These are phyloP conservation scores for Isatis tinctoria DNA, from an alignment of 345 rosid genomes.

Conservation along the genomic window DNA sequence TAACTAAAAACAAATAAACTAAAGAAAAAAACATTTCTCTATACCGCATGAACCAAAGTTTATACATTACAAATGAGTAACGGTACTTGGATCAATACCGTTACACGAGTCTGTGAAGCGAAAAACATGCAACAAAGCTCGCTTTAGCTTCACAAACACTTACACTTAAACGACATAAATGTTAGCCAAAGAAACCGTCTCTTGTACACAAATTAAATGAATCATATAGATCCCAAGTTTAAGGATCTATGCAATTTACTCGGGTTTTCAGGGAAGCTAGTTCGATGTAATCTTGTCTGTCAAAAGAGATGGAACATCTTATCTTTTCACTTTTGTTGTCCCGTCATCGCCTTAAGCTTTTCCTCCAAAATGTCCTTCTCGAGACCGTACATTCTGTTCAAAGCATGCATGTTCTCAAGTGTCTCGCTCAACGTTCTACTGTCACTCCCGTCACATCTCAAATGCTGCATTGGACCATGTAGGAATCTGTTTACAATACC, in stretches of 20 bases:
- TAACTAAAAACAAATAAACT: neutral
- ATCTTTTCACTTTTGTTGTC: constrained; percentile 47
- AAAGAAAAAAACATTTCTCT: constrained; percentile 5
- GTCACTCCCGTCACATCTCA: constrained; percentile 88
- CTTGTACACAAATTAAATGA: constrained; percentile 19
- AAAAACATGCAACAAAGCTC: constrained; percentile 27
- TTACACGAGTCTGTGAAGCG: constrained; percentile 21
- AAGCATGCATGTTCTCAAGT: constrained; percentile 98
- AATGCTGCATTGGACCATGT: constrained; percentile 98
- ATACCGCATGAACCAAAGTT: constrained; percentile 16
- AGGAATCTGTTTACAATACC: constrained; percentile 93
- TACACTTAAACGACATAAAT: constrained; percentile 9
- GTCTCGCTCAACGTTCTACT: constrained; percentile 73
- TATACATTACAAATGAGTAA: constrained; percentile 21
- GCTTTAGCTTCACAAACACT: constrained; percentile 12
- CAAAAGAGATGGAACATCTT: constrained; percentile 17
- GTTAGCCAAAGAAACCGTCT: constrained; percentile 26
- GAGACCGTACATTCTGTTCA: constrained; percentile 86
- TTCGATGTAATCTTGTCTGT: neutral
- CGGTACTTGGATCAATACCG: constrained; percentile 7
- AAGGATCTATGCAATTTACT: constrained; percentile 20
- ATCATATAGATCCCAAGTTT: constrained; percentile 21
- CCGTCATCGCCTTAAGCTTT: constrained; percentile 75
- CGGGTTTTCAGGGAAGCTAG: neutral
- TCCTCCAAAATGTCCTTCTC: constrained; percentile 82